Base-by-base conservation (phyloP, 805 yeast species). In the Jamesozyma spencerorum region DNA sequence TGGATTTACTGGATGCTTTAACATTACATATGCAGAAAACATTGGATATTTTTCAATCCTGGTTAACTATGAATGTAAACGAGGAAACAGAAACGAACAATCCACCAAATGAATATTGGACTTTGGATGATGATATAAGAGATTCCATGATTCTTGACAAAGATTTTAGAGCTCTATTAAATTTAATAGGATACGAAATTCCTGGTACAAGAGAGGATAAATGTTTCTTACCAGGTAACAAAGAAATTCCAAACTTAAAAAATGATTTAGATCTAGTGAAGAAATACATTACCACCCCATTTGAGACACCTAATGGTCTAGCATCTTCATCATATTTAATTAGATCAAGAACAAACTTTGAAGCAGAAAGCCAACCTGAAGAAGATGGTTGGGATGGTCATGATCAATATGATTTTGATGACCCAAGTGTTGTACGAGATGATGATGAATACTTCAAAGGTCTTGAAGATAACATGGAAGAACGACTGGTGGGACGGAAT, bases 401-500 rank as follows among this genome's bases (percentile, higher is more conserved):
- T 18, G 57, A 53, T 7, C 41, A 45, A 12, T 47, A 51, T 38
- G 53, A 53, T 13, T 45, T 48, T 17, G 41, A 47, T 32, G 57
- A 53, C 31, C 49, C 53, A 4, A 45, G 46, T 20, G 45, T 51
- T 33, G 42, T 53, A 1, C 30, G 44, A 18, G 55, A 45, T 33
- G 53, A 57, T 36, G 49, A 51, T 36, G 50, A 47, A 14, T 60
- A 60, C 39, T 60, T 59, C 37, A 48, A 52, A 36, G 57, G 47
- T 5, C 36, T 60, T 5, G 50, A 51, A 19, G 31, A 19, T 10
- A 36, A 22, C 22, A 41, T 36, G 44, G 33, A 31, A 4, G 37
- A 39, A 4, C 39, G 39, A 4, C 22, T 42, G 17, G 31, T 37
- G 5, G 48, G 42, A 8, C 44, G 37, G 26, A 33, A 39, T 13